Evolutionary conservation across 2,329 filamentous ascomycete species (phyloP).

Genomic region (Metarhizium rileyi): DNA sequence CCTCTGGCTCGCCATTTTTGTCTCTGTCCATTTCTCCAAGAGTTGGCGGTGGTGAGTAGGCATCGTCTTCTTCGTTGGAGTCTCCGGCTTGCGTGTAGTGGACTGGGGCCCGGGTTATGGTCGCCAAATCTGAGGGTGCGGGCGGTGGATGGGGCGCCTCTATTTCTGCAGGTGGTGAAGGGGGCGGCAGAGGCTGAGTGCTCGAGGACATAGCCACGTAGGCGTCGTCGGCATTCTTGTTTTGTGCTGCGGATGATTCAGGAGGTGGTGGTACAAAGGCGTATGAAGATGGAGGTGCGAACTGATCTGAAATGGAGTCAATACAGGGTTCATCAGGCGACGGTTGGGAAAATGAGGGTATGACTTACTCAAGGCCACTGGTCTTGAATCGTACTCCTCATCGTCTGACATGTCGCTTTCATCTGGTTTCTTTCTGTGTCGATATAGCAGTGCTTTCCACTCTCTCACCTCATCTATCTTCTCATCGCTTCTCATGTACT

Average conservation of each 20-base stretch:
- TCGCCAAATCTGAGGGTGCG: conserved; percentile 36
- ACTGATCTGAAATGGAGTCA: conserved; percentile 35
- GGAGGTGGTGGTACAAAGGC: conserved; percentile 47
- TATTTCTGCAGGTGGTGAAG: conserved; percentile 14
- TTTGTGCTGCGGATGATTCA: conserved; percentile 37
- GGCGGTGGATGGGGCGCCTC: conserved; percentile 29
- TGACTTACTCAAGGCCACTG: conserved; percentile 23
- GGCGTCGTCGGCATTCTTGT: conserved; percentile 58
- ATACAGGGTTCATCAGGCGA: not conserved
- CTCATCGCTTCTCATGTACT: conserved; percentile 78
- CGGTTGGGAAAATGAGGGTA: not conserved
- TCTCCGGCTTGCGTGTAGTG: conserved; percentile 45
- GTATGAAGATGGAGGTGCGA: conserved; percentile 49
- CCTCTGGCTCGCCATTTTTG: conserved; percentile 21
- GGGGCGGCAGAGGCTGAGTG: conserved; percentile 23
- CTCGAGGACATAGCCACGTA: conserved; percentile 51
- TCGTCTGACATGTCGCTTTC: conserved; percentile 32
- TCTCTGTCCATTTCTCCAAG: conserved; percentile 29
- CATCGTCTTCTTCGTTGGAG: conserved; percentile 23
- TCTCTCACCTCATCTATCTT: conserved; percentile 69
- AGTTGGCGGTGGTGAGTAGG: conserved; percentile 36
- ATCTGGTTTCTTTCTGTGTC: conserved; percentile 45
- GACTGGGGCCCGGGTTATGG: conserved; percentile 69
- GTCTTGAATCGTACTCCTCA: conserved; percentile 23
- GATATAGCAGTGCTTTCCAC: conserved; percentile 77